Conservation (phyloP, 306 rosid genomes). For the Quercus engelmannii region DNA sequence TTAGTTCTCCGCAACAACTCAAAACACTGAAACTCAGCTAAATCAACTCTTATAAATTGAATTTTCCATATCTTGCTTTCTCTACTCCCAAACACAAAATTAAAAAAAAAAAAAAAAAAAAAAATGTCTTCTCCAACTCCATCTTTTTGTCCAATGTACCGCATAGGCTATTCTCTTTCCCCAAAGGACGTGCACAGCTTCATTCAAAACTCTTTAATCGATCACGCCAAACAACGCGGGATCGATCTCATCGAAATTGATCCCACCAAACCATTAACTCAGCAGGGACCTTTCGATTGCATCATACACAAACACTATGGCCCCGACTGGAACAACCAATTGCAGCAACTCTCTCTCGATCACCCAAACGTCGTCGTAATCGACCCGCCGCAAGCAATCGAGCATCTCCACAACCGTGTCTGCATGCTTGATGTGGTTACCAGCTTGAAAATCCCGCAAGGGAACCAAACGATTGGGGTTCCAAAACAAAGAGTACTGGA, state of each 20-base stretch:
- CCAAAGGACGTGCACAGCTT: conserved; percentile 16
- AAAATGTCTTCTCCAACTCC: not conserved
- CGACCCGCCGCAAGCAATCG: conserved; percentile 32
- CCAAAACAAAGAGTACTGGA: conserved; percentile 20
- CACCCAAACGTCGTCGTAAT: conserved; percentile 13
- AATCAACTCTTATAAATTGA: too few species aligned
- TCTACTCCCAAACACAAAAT: not conserved
- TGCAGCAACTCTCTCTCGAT: not conserved
- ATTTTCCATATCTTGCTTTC: not conserved
- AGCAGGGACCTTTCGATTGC: conserved; percentile 38
- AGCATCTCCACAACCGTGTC: conserved; percentile 30
- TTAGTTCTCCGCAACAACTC: too few species aligned
- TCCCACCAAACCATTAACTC: not conserved
- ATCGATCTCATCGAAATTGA: conserved; percentile 24
- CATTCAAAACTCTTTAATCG: conserved; percentile 17
- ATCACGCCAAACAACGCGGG: conserved; percentile 18
- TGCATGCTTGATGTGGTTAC: conserved; percentile 32
- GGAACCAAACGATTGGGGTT: not conserved
- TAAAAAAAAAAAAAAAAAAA: not conserved
- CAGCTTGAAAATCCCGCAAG: not conserved
- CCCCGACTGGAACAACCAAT: conserved; percentile 14
- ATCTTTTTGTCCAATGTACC: not conserved
- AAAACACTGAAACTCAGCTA: too few species aligned
- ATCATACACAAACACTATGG: conserved; percentile 31
- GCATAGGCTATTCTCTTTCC: conserved; percentile 30